Conservation (phyloP, 306 rosid species). For the Senna tora region DNA sequence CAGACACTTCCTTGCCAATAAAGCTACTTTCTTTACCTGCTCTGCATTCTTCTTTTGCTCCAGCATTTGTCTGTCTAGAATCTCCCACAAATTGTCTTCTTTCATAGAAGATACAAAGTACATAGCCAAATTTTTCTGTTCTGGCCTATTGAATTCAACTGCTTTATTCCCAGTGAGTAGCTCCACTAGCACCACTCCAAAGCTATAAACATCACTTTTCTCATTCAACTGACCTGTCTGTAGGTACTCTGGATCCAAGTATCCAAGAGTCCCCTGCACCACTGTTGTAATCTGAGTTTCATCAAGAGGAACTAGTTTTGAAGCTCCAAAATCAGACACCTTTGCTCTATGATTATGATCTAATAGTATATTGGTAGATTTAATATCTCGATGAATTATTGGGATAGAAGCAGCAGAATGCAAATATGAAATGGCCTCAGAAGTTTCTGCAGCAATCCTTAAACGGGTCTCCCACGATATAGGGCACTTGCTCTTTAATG, state of each 20-base stretch:
- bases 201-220: conserved; percentile 66
- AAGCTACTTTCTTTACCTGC: conserved; percentile 46
- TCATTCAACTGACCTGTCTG: conserved; percentile 52
- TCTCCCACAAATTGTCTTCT: conserved; percentile 38
- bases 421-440: conserved; percentile 48
- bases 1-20: conserved; percentile 45
- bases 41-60: conserved; percentile 26
- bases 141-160: conserved; percentile 37
- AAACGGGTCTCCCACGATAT: conserved; percentile 43
- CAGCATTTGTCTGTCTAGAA: conserved; percentile 42
- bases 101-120: conserved; percentile 45
- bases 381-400: conserved; percentile 57
- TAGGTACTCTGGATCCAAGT: conserved; percentile 40
- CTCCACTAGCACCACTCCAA: conserved; percentile 57
- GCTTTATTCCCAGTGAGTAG: conserved; percentile 56
- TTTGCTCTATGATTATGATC: conserved; percentile 41
- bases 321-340: conserved; percentile 49
- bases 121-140: conserved; percentile 45
- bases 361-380: conserved; percentile 49
- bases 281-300: conserved; percentile 4
- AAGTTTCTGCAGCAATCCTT: conserved; percentile 41
- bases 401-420: conserved; percentile 48
- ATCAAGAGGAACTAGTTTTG: conserved; percentile 25
- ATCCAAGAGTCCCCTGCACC: conserved; percentile 9
- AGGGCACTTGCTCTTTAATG: background rate